A percentile compares a stretch with the other conserved stretches of the same genome.
These are phyloP conservation scores for Parietaria judaica DNA, from an alignment of 306 rosid species.

Conservation along the genomic window DNA sequence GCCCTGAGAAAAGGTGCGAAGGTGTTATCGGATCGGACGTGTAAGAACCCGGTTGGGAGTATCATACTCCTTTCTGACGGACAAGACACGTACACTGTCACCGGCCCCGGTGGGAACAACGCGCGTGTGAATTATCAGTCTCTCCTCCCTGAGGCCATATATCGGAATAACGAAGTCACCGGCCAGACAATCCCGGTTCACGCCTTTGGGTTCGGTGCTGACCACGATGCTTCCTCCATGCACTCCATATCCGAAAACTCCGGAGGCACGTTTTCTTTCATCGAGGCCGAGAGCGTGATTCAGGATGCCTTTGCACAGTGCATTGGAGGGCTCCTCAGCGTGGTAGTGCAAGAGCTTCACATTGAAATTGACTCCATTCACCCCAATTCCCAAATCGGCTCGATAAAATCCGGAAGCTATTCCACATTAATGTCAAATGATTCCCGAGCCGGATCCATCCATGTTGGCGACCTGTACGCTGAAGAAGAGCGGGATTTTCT, in stretches of 20 bases:
- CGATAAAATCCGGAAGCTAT: conserved; percentile 78
- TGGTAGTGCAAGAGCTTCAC: conserved; percentile 75
- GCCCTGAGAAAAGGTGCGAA: conserved; percentile 75
- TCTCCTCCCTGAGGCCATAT: conserved; percentile 58
- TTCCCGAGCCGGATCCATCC: conserved; percentile 54
- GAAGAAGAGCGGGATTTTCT: conserved; percentile 90
- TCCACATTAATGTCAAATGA: conserved; percentile 34
- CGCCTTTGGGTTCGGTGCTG: conserved; percentile 83
- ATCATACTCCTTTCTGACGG: conserved; percentile 87
- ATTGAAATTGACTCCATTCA: conserved; percentile 52
- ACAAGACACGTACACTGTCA: conserved; percentile 59
- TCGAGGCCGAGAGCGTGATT: conserved; percentile 75
- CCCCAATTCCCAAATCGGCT: conserved; percentile 42
- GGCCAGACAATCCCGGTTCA: conserved; percentile 80
- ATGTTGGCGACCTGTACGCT: conserved; percentile 79
- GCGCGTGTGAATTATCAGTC: conserved; percentile 35
- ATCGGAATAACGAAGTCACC: conserved; percentile 25
- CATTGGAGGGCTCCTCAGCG: conserved; percentile 91
- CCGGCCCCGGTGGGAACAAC: conserved; percentile 24
- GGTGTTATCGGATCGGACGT: conserved; percentile 68
- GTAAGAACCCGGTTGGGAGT: conserved; percentile 86
- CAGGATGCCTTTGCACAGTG: conserved; percentile 99
- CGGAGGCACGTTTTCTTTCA: conserved; percentile 94
- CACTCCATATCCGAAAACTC: conserved; percentile 77
- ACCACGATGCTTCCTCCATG: conserved; percentile 78